Base-by-base conservation (phyloP, 257 asterid species). In the Solanum tarijense region DNA sequence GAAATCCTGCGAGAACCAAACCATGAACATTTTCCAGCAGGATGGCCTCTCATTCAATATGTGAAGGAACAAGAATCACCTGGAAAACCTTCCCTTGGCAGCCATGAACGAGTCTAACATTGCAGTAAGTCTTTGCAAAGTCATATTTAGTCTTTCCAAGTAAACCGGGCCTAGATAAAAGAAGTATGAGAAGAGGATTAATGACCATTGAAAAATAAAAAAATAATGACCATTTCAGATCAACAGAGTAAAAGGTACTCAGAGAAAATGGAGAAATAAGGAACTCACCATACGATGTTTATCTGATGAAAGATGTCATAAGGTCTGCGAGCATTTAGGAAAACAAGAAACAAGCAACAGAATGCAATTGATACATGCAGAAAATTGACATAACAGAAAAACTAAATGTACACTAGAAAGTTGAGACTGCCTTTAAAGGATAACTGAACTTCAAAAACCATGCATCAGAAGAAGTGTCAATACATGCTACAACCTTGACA, bases 231-330 rank as follows among this genome's bases (percentile, higher is more conserved):
- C 69, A 48, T 18, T 58, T 10, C 32, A 82, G 35, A 48, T 32
- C 85, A 82, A 31, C 31, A 82, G 29, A 82, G 86, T 48, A 29
- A 76, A 48, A 81, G 84, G 65, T 25, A 35, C 35, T 41, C 78
- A 21, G n/a, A 46, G 62, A 60, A 83, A 76, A 60, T 82, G 69
- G 76, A 34, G 46, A 38, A 75, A 68, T 41, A 72, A 82, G 84
- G n/a, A 83, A 91, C 98, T 93, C 93, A 95, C 99, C 99, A 97
- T 89, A 97, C 89, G 90, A 96, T 91, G 89, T 97, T 93, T 91
- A 97, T 92, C 95, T 97, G 99, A 94, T 96, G 98, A 91, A 94
- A 97, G 89, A 97, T 97, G 97, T 97, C 99, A 85, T 89, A 97
- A 69, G 99, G 99, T 91, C 99, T 97, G 92, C 93, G 86, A 91